Evolutionary conservation across 1,139 yeast genomes (phyloP).

Genomic region (Wickerhamomyces sp.): DNA sequence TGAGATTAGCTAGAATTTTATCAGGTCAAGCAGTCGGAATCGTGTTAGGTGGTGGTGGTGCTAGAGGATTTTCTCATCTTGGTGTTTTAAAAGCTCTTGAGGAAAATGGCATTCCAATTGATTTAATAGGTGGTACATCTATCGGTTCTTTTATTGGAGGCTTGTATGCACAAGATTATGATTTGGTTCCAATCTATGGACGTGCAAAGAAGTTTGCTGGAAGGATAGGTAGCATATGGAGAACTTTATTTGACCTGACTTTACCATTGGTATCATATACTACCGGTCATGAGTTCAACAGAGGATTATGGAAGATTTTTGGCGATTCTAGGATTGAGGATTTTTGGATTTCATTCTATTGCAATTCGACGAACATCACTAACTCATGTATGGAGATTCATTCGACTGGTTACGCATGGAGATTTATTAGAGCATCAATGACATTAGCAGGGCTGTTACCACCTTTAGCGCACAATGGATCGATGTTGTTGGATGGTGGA

Average conservation of each 20-base stretch:
- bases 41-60: conserved; percentile 97
- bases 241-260: conserved; percentile 77
- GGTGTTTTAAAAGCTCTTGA: conserved; percentile 94
- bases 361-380: conserved; percentile 95
- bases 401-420: conserved; percentile 90
- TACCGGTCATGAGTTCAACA: conserved; percentile 94
- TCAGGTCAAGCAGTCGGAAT: conserved; percentile 94
- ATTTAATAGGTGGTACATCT: conserved; percentile 92
- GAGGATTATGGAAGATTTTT: conserved; percentile 94
- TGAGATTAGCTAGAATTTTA: conserved; percentile 80
- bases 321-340: conserved; percentile 93
- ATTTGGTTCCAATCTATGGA: conserved; percentile 86
- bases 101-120: conserved; percentile 90
- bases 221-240: conserved; percentile 81
- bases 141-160: conserved; percentile 97
- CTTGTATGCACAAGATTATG: conserved; percentile 86
- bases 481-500: conserved; percentile 94
- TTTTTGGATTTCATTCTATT: conserved; percentile 85
- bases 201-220: conserved; percentile 83
- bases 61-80: conserved; percentile 88
- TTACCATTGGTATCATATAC: conserved; percentile 93
- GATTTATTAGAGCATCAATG: conserved; percentile 95
- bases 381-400: conserved; percentile 95
- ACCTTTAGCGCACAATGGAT: conserved; percentile 83
- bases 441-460: conserved; percentile 92